Percentiles rank a stretch among this genome's conserved stretches.
phyloP scores from a whole-genome alignment of 2,329 filamentous ascomycete species.

The Albophoma yamanashiensis region DNA sequence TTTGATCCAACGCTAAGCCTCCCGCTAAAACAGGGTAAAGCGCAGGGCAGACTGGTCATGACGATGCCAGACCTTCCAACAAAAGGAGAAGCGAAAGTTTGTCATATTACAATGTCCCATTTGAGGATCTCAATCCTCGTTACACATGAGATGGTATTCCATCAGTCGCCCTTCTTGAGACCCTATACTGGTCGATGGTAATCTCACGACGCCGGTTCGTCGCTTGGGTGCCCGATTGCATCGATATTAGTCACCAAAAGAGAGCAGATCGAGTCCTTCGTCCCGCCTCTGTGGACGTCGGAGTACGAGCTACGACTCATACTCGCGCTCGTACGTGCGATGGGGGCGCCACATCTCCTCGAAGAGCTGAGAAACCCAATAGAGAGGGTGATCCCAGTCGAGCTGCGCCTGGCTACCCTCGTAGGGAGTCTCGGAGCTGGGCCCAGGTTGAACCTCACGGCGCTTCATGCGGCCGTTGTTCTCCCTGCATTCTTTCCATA shows the following conservation, averaged over 20 bases:
- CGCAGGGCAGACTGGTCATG: no score
- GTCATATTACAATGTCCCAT: background rate
- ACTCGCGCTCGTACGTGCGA: conserved; percentile 17
- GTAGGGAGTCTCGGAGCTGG: conserved; percentile 6
- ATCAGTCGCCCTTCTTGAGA: background rate
- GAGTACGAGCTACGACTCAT: background rate
- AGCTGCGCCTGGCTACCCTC: conserved; percentile 12
- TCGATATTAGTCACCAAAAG: no score
- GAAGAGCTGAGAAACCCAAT: conserved; percentile 36
- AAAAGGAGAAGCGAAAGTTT: background rate
- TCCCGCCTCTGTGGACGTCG: background rate
- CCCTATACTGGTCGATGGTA: background rate
- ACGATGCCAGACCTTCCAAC: background rate
- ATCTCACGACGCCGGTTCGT: background rate
- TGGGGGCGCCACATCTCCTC: conserved; percentile 27
- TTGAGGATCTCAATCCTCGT: background rate
- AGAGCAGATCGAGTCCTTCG: background rate
- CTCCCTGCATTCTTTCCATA: conserved; percentile 13
- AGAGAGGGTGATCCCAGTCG: conserved; percentile 29
- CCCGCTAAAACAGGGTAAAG: no score
- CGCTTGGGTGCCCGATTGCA: background rate
- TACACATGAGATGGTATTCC: background rate
- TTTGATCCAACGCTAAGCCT: background rate
- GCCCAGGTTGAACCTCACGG: background rate
- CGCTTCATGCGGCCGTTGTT: conserved; percentile 9